phyloP scores from a whole-genome alignment of 352 stramenopile species.

The Saprolegnia parasitica region DNA sequence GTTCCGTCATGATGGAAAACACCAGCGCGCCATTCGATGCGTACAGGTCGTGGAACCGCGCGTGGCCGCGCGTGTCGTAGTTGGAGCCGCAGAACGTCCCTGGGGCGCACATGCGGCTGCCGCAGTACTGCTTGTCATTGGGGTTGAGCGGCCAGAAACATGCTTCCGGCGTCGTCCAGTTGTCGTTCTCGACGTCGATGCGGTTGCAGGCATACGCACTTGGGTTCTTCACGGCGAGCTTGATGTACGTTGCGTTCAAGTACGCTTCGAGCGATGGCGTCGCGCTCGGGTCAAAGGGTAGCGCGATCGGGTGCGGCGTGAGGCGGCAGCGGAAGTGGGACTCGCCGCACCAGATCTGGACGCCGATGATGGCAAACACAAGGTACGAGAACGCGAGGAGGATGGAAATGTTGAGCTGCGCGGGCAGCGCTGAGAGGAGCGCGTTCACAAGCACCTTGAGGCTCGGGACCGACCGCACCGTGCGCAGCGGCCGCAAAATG shows the following conservation, averaged over 20 bases:
- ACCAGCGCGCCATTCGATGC: slow-evolving; percentile 42
- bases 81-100: slow-evolving; percentile 55
- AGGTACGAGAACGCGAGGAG: slow-evolving; percentile 87
- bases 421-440: slow-evolving; percentile 73
- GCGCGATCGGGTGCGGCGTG: slow-evolving; percentile 62
- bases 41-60: slow-evolving; percentile 45
- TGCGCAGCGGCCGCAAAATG: slow-evolving; percentile 83
- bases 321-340: slow-evolving; percentile 80
- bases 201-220: slow-evolving; percentile 38
- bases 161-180: slow-evolving; percentile 37
- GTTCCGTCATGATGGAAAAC: slow-evolving; percentile 36
- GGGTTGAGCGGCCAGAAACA: slow-evolving; percentile 92
- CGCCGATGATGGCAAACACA: slow-evolving; percentile 87
- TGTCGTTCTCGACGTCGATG: slow-evolving; percentile 28
- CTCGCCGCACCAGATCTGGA: slow-evolving; percentile 83
- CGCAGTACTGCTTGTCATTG: slow-evolving; percentile 72
- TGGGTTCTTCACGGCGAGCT: slow-evolving; percentile 38
- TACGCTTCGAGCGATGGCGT: slow-evolving; percentile 2
- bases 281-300: slow-evolving; percentile 35
- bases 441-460: slow-evolving; percentile 33
- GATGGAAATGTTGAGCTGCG: slow-evolving; percentile 85
- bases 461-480: slow-evolving; percentile 37
- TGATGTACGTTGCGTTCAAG: slow-evolving; percentile 47
- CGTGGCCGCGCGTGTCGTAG: slow-evolving; percentile 66
- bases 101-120: slow-evolving; percentile 47